Percentiles rank a stretch among this genome's conserved stretches.
phyloP scores from a whole-genome alignment of 2,329 filamentous ascomycete species.

The Thermothelomyces thermophilus region DNA sequence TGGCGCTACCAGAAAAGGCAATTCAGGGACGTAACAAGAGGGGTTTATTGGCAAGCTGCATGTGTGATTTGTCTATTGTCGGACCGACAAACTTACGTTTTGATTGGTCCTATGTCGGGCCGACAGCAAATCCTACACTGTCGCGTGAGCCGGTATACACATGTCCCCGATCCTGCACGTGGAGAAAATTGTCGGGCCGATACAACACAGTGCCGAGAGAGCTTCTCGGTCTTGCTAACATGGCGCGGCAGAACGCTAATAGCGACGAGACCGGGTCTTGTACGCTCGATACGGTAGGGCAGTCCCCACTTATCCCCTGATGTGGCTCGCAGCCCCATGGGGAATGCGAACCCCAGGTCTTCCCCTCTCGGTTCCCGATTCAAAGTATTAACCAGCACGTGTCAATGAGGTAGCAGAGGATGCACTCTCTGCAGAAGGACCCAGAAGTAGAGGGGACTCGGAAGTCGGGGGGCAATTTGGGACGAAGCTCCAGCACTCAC shows the following conservation, averaged over 20 bases:
- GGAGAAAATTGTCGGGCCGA: neutral
- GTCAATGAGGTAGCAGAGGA: too few relatives aligned
- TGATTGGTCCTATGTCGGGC: constrained; percentile 7
- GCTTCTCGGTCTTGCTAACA: neutral
- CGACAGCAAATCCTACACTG: neutral
- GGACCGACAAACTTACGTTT: neutral
- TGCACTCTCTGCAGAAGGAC: too few relatives aligned
- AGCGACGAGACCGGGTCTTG: too few relatives aligned
- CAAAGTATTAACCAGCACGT: neutral
- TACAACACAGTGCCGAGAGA: neutral
- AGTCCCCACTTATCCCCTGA: neutral
- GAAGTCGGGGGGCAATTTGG: too few relatives aligned
- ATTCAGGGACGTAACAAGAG: too few relatives aligned
- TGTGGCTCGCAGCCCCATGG: neutral
- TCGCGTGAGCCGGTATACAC: too few relatives aligned
- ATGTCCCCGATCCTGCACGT: neutral
- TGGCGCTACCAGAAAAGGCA: too few relatives aligned
- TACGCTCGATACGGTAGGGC: neutral
- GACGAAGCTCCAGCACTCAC: too few relatives aligned
- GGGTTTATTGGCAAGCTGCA: too few relatives aligned
- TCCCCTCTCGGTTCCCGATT: neutral
- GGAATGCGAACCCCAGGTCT: neutral
- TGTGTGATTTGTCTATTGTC: neutral
- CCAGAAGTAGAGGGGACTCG: too few relatives aligned
- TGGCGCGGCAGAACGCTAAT: neutral